Conservation (phyloP, 2,329 filamentous ascomycete genomes). For the Fusarium sp. region DNA sequence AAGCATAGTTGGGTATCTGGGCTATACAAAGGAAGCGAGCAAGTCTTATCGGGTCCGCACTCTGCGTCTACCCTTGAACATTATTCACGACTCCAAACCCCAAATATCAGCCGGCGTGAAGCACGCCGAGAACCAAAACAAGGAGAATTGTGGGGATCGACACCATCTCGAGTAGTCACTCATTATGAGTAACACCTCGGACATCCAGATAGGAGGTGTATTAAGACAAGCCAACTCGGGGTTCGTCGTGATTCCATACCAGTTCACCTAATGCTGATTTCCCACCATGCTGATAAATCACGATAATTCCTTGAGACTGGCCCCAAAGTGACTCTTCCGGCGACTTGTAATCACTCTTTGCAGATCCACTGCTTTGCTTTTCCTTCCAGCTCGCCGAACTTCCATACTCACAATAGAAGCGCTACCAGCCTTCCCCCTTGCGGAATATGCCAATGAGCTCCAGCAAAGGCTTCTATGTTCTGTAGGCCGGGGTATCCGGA, state of each 20-base stretch:
- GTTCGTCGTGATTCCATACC: not conserved
- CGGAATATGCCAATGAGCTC: not conserved
- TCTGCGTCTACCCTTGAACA: conserved; percentile 8
- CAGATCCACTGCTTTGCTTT: conserved; percentile 29
- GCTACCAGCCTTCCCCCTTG: conserved; percentile 2
- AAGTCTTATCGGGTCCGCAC: conserved; percentile 29
- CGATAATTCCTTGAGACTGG: not conserved
- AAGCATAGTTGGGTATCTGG: conserved; percentile 2
- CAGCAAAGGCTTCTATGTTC: not conserved
- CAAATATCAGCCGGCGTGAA: conserved; percentile 26
- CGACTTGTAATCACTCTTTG: conserved; percentile 7
- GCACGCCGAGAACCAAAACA: conserved; percentile 32
- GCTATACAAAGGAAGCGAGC: conserved; percentile 19
- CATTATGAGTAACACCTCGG: conserved; percentile 23
- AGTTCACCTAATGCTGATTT: not conserved
- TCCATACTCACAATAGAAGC: conserved; percentile 12
- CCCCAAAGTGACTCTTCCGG: conserved; percentile 25
- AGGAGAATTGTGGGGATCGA: conserved; percentile 18
- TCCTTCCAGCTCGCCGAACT: conserved; percentile 3
- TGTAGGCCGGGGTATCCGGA: conserved; percentile 5
- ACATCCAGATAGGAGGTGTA: conserved; percentile 8
- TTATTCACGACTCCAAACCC: conserved; percentile 23
- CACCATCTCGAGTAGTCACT: conserved; percentile 25
- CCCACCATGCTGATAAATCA: conserved; percentile 29
- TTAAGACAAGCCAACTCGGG: not conserved